Conservation (phyloP, 2,329 filamentous ascomycete species). For the Neurospora crassa region DNA sequence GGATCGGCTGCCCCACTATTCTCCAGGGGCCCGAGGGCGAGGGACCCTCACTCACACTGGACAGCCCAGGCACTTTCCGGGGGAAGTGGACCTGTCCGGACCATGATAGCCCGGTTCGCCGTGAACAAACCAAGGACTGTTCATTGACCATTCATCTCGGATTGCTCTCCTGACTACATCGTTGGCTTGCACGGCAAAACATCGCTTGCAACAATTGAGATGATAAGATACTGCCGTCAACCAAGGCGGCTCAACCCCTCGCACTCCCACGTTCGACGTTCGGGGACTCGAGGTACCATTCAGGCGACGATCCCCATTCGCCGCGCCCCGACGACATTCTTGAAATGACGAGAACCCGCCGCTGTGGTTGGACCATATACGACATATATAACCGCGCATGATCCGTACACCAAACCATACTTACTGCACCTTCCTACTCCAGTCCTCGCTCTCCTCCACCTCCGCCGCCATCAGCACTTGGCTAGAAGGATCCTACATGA, state of each 20-base stretch:
- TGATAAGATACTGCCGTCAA: background rate
- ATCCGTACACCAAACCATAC: background rate
- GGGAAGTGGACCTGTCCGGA: background rate
- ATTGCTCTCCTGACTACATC: background rate
- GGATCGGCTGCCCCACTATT: background rate
- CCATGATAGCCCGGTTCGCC: background rate
- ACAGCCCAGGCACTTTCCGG: background rate
- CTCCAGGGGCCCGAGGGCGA: background rate
- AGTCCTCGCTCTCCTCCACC: background rate
- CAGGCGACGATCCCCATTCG: slow-evolving; percentile 14
- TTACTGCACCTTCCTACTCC: background rate
- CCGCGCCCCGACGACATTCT: slow-evolving; percentile 11
- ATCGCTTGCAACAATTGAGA: background rate
- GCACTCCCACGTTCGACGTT: background rate
- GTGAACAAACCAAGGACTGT: background rate
- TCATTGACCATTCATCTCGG: background rate
- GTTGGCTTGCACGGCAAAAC: background rate
- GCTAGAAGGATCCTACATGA: background rate
- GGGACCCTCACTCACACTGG: background rate
- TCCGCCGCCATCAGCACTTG: background rate
- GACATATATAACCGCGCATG: slow-evolving; percentile 17
- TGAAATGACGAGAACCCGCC: slow-evolving; percentile 3
- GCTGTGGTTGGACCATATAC: slow-evolving; percentile 34
- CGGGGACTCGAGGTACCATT: background rate
- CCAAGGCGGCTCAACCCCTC: background rate